Evolutionary conservation across 1,139 yeast species (phyloP).

Genomic region (Waltiozyma sp.): DNA sequence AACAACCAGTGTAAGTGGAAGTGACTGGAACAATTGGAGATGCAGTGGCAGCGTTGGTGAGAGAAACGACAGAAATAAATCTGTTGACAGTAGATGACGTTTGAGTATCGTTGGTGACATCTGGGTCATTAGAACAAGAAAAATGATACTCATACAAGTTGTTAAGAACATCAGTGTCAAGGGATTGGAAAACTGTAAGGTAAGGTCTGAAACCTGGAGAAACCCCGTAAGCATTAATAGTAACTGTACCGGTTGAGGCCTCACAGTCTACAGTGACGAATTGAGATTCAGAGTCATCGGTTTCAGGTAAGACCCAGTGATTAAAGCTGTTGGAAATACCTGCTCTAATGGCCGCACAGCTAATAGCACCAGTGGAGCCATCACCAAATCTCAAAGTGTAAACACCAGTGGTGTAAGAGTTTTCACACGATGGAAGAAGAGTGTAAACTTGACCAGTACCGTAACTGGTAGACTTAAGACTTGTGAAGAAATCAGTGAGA

Average conservation of each 20-base stretch:
- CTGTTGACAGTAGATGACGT: background rate
- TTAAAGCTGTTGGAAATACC: constrained; percentile 19
- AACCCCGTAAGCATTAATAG: background rate
- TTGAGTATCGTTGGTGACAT: background rate
- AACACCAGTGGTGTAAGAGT: constrained; percentile 17
- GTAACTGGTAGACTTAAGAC: constrained; percentile 22
- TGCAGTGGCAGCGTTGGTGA: constrained; percentile 12
- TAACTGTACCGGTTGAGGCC: background rate
- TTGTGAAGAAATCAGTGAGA: constrained; percentile 10
- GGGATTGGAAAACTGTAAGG: background rate
- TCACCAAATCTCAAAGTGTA: constrained; percentile 18
- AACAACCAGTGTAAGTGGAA: constrained; percentile 19
- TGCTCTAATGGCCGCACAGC: constrained; percentile 20
- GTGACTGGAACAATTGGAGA: constrained; percentile 17
- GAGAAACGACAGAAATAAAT: background rate
- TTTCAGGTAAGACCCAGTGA: constrained; percentile 21
- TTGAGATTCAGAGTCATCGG: constrained; percentile 3
- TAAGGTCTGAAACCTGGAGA: background rate
- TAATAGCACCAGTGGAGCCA: constrained; percentile 13
- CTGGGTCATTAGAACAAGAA: constrained; percentile 16
- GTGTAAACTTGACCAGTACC: constrained; percentile 21
- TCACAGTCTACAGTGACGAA: background rate
- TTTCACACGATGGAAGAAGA: constrained; percentile 22
- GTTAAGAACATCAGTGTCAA: background rate
- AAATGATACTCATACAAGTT: constrained; percentile 12